A percentile compares a stretch with the other conserved stretches of the same genome.
These are phyloP conservation scores for Exophiala sp. DNA, from an alignment of 2,329 filamentous ascomycete species.

Conservation along the genomic window DNA sequence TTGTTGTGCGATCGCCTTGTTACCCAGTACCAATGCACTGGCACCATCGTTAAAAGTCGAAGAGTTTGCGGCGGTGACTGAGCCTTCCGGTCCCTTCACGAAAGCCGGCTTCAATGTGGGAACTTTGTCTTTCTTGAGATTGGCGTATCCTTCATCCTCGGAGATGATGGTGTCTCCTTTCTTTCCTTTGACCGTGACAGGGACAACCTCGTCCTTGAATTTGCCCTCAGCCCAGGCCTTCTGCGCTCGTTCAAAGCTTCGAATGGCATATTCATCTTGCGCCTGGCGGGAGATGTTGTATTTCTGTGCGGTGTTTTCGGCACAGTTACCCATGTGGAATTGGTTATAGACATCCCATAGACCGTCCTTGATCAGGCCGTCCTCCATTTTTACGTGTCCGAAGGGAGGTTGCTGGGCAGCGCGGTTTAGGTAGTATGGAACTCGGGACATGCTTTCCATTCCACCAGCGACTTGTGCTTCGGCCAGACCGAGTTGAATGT, in stretches of 20 bases:
- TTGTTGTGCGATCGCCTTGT: constrained; percentile 72
- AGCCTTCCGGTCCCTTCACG: constrained; percentile 76
- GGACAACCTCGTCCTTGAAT: constrained; percentile 86
- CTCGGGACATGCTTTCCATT: constrained; percentile 96
- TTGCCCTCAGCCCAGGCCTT: constrained; percentile 78
- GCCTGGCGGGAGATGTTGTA: constrained; percentile 74
- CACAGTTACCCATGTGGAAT: constrained; percentile 97
- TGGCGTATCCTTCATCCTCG: constrained; percentile 84
- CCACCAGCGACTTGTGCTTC: constrained; percentile 89
- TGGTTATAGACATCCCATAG: constrained; percentile 95
- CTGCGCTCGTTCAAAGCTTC: constrained; percentile 84
- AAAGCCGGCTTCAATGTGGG: constrained; percentile 87
- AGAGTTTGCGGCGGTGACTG: constrained; percentile 90
- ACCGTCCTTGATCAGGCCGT: constrained; percentile 91
- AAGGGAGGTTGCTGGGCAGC: constrained; percentile 80
- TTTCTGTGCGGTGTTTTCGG: constrained; percentile 90
- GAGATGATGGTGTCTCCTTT: constrained; percentile 79
- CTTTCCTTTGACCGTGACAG: constrained; percentile 77
- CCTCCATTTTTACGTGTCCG: constrained; percentile 81
- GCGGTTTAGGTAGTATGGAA: constrained; percentile 84
- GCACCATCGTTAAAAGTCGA: constrained; percentile 94
- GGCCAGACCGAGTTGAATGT: constrained; percentile 85
- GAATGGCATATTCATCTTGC: constrained; percentile 88
- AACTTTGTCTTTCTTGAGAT: constrained; percentile 83
- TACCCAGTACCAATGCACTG: constrained; percentile 81